phyloP scores from a whole-genome alignment of 306 rosid genomes.

The Hippophae rhamnoides region DNA sequence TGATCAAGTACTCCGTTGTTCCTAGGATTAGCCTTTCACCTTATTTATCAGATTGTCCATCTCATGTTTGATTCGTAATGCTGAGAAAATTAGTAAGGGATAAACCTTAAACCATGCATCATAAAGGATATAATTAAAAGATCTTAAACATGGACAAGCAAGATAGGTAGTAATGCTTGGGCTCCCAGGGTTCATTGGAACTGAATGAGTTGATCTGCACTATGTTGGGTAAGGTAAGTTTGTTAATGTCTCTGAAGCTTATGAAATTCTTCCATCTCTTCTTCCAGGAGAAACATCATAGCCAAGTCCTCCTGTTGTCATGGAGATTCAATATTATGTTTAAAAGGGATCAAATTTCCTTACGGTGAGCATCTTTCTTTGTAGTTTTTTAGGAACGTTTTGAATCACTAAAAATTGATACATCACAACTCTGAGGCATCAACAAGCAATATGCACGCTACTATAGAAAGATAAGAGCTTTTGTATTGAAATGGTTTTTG shows the following conservation, averaged over 20 bases:
- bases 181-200: constrained; percentile 52
- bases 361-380: constrained; percentile 40
- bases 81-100: too few species aligned
- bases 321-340: constrained; percentile 16
- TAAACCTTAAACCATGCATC: too few species aligned
- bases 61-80: too few species aligned
- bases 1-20: too few species aligned
- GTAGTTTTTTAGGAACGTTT: constrained; percentile 44
- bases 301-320: constrained; percentile 35
- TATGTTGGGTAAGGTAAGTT: constrained; percentile 51
- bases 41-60: too few species aligned
- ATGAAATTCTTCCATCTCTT: constrained; percentile 64
- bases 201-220: constrained; percentile 52
- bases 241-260: constrained; percentile 42
- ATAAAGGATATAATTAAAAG: too few species aligned
- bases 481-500: too few species aligned
- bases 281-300: constrained; percentile 78
- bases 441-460: background rate
- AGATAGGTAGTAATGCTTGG: constrained; percentile 7
- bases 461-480: background rate
- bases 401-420: constrained; percentile 60
- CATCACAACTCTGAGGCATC: constrained; percentile 59
- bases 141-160: too few species aligned
- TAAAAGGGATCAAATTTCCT: background rate
- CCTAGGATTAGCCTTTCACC: too few species aligned